Base-by-base conservation (phyloP, 192 early-diverging fungal species). In the Rhizophagus prolifer region DNA sequence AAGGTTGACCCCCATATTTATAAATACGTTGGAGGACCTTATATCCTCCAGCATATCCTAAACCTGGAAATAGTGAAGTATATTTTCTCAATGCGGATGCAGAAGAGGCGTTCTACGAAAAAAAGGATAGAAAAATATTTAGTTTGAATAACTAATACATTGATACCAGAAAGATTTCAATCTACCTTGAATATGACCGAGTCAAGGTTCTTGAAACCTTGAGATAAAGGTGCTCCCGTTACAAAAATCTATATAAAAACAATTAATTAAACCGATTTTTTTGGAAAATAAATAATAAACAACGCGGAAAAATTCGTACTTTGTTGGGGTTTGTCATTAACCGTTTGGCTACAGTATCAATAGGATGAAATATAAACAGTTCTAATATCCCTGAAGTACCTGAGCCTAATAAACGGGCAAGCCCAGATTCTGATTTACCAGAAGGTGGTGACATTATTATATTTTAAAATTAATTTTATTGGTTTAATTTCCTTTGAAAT, bases 1-100 rank as follows among this genome's bases (percentile, higher is more conserved):
- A 95, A 19, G 96, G 96, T 85, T 99, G 97, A 6, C 97, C 97
- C 78, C 96, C 97, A 77, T 97, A 99, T 85, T 99, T 99, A 91
- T 99, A 99, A 64, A 97, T 88, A 76, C 97, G 90, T 86, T 99
- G 97, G 74, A 94, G 82, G 47, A 99, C 91, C 86, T 99, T 99
- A 93, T 99, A 99, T 9, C 96, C 96, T 46, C 96, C 95, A 26
- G 97, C 97, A 84, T 94, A 97, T 34, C 97, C 97, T 28, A 99
- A 88, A 69, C 97, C 97, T 1, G 97, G 97, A 86, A 99, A 99
- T 67, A 99, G 87, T 2, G 96, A 96, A 6, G 94, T 78, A 82
- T 97, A 99, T 84, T 96, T 97, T 79, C 86, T 79, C 7, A 96
- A 60, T 23, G 90, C 90, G 0, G 92, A 80, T 78, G 91, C 85